Evolutionary conservation across 2,329 filamentous ascomycete species (phyloP).

Genomic region (Aspergillus flavus): DNA sequence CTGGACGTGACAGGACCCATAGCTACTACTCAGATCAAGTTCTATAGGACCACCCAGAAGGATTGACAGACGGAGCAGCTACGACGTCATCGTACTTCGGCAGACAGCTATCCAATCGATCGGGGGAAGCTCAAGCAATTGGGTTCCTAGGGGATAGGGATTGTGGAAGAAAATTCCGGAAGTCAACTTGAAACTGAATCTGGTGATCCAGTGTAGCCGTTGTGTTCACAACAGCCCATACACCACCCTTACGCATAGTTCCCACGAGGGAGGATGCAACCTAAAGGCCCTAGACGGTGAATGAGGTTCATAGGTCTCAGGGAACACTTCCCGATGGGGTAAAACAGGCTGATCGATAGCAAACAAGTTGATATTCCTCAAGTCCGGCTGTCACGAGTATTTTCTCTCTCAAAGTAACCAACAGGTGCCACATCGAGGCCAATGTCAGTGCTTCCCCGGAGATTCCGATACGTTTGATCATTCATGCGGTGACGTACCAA

Average conservation of each 20-base stretch:
- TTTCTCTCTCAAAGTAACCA: not conserved
- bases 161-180: slow-evolving; percentile 4
- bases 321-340: not conserved
- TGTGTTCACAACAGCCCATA: not conserved
- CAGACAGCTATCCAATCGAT: not conserved
- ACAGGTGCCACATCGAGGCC: slow-evolving; percentile 2
- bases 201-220: not conserved
- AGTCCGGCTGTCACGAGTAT: not conserved
- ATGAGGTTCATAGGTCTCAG: not conserved
- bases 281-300: not conserved
- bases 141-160: not conserved
- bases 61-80: not conserved
- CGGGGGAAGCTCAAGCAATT: not conserved
- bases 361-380: not conserved
- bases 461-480: slow-evolving; percentile 5
- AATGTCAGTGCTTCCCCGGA: slow-evolving; percentile 12
- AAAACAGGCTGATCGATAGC: not conserved
- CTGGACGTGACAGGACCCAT: not conserved
- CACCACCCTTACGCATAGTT: slow-evolving; percentile 2
- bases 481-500: not conserved
- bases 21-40: too few species aligned
- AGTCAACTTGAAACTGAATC: slow-evolving; percentile 6
- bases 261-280: slow-evolving; percentile 4
- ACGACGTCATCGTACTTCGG: slow-evolving; percentile 10
- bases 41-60: not conserved